phyloP scores from a whole-genome alignment of 495 filamentous ascomycete genomes.

The Cercophora newfieldiana region DNA sequence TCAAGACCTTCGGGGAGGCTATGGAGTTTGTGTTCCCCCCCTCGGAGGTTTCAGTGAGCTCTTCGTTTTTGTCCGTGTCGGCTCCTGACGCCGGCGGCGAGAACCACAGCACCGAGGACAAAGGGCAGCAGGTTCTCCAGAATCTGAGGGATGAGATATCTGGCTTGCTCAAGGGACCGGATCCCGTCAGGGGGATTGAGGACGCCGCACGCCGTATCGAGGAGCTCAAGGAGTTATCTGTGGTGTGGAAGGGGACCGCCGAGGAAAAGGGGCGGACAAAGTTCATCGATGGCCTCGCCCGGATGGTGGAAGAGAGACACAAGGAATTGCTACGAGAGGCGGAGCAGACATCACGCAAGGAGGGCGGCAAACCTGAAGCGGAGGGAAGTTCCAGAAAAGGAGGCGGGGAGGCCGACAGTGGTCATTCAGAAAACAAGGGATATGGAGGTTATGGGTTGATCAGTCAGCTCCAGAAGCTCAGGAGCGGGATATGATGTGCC shows the following conservation, averaged over 20 bases:
- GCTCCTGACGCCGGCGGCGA: conserved; percentile 67
- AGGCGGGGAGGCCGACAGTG: conserved; percentile 18
- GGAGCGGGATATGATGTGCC: conserved; percentile 60
- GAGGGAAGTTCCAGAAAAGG: conserved; percentile 21
- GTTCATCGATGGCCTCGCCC: conserved; percentile 77
- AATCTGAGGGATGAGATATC: conserved; percentile 70
- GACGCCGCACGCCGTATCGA: conserved; percentile 70
- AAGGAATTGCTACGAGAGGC: conserved; percentile 56
- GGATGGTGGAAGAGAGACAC: conserved; percentile 59
- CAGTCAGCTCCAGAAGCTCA: conserved; percentile 74
- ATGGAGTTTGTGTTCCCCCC: conserved; percentile 92
- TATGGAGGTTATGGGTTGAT: conserved; percentile 73
- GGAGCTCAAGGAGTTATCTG: conserved; percentile 66
- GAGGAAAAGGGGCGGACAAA: conserved; percentile 83
- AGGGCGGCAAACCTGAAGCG: conserved; percentile 1
- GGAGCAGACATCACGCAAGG: conserved; percentile 34
- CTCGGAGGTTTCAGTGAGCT: conserved; percentile 68
- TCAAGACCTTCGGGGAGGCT: conserved; percentile 86
- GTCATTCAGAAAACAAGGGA: conserved; percentile 34
- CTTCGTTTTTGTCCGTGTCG: conserved; percentile 79
- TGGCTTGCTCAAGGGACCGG: conserved; percentile 56
- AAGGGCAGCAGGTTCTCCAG: conserved; percentile 71
- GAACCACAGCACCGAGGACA: conserved; percentile 67
- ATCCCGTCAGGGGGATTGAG: conserved; percentile 59
- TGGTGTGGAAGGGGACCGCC: conserved; percentile 89